Conservation (phyloP, 768 basidiomycete genomes). For the Cystobasidiopsis lactophilus region DNA sequence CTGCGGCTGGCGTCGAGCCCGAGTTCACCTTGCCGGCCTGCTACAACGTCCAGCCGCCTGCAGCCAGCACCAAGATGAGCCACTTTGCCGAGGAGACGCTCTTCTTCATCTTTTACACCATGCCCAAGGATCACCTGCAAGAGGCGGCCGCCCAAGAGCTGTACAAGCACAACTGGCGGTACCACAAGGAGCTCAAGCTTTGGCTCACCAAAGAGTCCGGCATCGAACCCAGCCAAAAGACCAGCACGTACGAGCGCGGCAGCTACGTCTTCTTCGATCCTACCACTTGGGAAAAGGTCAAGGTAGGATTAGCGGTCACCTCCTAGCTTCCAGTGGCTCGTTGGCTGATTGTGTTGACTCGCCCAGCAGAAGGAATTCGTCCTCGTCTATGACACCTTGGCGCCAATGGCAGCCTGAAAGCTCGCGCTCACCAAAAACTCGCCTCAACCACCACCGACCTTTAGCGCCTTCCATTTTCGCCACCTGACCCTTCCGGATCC, state of each 20-base stretch:
- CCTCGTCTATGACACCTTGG: slow-evolving; percentile 9
- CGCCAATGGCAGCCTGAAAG: no score
- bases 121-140: slow-evolving; percentile 73
- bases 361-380: slow-evolving; percentile 10
- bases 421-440: no score
- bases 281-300: slow-evolving; percentile 11
- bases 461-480: no score
- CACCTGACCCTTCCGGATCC: no score
- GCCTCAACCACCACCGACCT: no score
- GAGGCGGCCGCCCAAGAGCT: slow-evolving; percentile 87
- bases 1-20: slow-evolving; percentile 66
- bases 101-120: slow-evolving; percentile 95
- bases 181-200: slow-evolving; percentile 73
- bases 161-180: slow-evolving; percentile 91
- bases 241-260: slow-evolving; percentile 49
- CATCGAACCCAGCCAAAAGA: slow-evolving; percentile 29
- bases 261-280: slow-evolving; percentile 55
- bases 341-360: neutral
- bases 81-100: slow-evolving; percentile 88
- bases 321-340: neutral
- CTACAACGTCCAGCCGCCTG: slow-evolving; percentile 77
- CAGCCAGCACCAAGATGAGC: slow-evolving; percentile 53
- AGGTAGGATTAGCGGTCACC: neutral
- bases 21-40: slow-evolving; percentile 75
- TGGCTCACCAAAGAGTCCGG: slow-evolving; percentile 77